These are phyloP conservation scores for Trichoderma guizhouense DNA, from an alignment of 2,329 filamentous ascomycete genomes.

Conservation along the genomic window DNA sequence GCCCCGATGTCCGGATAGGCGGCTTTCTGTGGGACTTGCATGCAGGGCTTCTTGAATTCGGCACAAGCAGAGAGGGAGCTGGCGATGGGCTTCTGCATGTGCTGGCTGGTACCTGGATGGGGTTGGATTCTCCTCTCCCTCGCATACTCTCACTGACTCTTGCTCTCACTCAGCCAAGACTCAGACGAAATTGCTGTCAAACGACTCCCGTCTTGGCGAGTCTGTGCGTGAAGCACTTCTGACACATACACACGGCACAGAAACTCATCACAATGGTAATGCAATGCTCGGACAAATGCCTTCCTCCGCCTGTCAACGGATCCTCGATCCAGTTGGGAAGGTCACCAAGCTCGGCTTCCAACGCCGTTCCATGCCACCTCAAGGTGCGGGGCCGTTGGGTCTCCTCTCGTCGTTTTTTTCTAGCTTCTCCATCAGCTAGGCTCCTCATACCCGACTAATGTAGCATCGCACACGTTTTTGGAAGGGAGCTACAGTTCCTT, in stretches of 20 bases:
- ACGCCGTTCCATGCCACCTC: not conserved
- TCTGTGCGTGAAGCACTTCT: not conserved
- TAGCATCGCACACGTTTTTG: not conserved
- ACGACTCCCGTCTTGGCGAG: not conserved
- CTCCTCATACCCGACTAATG: not conserved
- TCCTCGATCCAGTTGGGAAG: conserved; percentile 4
- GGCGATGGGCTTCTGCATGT: not conserved
- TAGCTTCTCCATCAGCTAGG: not conserved
- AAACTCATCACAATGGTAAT: not conserved
- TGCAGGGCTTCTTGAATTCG: not conserved
- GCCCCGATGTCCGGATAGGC: not conserved
- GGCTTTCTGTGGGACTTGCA: not conserved
- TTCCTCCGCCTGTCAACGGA: not conserved
- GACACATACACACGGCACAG: not conserved
- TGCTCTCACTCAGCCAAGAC: not conserved
- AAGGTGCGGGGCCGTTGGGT: not conserved
- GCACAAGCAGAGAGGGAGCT: not conserved
- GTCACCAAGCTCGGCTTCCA: conserved; percentile 1
- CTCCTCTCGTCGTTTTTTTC: not conserved
- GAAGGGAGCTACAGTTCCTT: not conserved
- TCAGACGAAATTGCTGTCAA: not conserved
- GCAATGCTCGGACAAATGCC: not conserved
- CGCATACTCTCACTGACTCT: not conserved
- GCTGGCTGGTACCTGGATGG: not conserved
- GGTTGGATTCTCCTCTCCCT: not conserved